Conservation (phyloP, 306 rosid species). For the Fragaria vesca region DNA sequence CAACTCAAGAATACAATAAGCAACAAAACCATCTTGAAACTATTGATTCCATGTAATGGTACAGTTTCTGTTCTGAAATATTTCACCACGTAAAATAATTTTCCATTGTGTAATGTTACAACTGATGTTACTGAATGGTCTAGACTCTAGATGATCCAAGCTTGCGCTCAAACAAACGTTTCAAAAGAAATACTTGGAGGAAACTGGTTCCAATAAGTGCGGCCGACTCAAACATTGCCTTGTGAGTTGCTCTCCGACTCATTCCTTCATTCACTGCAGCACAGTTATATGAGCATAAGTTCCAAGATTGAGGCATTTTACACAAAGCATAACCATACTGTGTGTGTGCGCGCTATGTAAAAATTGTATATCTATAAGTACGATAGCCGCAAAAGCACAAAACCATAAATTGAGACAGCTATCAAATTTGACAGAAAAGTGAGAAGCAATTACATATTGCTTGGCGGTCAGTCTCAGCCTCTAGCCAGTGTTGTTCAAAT, state of each 20-base stretch:
- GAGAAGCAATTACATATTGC: conserved; percentile 65
- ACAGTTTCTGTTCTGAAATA: conserved; percentile 1
- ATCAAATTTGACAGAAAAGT: not conserved
- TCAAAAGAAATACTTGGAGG: conserved; percentile 78
- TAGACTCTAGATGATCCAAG: conserved; percentile 77
- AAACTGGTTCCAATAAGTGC: conserved; percentile 72
- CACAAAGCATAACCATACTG: not conserved
- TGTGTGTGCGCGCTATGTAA: not conserved
- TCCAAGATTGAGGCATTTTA: not conserved
- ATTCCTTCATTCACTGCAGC: conserved; percentile 86
- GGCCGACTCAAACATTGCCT: conserved; percentile 71
- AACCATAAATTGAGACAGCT: not conserved
- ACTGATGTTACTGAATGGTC: conserved; percentile 22
- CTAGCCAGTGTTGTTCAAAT: conserved; percentile 96
- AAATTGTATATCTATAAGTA: not conserved
- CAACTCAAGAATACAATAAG: conserved; percentile 20
- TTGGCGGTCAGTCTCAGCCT: conserved; percentile 92
- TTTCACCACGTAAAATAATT: conserved; percentile 7
- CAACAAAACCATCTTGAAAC: conserved; percentile 14
- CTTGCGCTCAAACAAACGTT: conserved; percentile 77
- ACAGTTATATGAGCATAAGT: conserved; percentile 6
- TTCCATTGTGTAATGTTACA: conserved; percentile 20
- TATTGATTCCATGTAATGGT: not conserved
- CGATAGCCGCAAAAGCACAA: not conserved
- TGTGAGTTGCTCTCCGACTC: conserved; percentile 78